Base-by-base conservation (phyloP, 1,139 yeast genomes). In the Candida pseudoviswanathii region DNA sequence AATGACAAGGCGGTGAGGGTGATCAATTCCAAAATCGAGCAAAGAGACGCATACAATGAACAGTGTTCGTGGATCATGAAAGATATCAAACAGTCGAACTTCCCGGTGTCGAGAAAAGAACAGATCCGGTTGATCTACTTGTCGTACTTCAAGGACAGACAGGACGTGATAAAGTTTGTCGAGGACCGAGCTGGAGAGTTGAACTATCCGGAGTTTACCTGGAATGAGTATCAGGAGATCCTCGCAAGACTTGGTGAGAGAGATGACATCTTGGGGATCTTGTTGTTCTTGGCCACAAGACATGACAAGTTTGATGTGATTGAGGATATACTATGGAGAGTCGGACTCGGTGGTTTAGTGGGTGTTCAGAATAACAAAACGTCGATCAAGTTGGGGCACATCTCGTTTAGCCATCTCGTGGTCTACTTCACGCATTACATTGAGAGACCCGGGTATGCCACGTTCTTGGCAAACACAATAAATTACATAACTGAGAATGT, bases 41-140 rank as follows among this genome's bases (percentile, higher is more conserved):
- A 54, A 43, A 53, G 71, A 33, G 46, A 56, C 4, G 54, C 54
- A 3, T 64, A 66, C 47, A 46, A 66, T 8, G 44, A 52, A 8
- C 62, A 60, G 55, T 58, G 67, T 37, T 55, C 62, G 42, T 55
- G 54, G 5, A 54, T 74, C 1, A 53, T 72, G 10, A 55, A 57
- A 31, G 79, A 75, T 50, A 49, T 72, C 44, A 59, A 57, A 22
- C 43, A 46, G 2, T 56, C 63, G 4, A 61, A 58, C 0, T 51
- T 71, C 21, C 73, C 74, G 1, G 52, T 73, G n/a, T 60, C 71
- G 0, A 49, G 56, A 4, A 45, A 49, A 16, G 80, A 75, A 57
- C 71, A 66, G 49, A 66, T 64, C 42, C 52, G 60, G 34, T 52
- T 72, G 44, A 48, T 74, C 2, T 67, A 63, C 50, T 57, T 65